A percentile compares a stretch with the other conserved stretches of the same genome.
These are phyloP conservation scores for Malassezia vespertilionis DNA, from an alignment of 1,284 basidiomycete species.

Conservation along the genomic window DNA sequence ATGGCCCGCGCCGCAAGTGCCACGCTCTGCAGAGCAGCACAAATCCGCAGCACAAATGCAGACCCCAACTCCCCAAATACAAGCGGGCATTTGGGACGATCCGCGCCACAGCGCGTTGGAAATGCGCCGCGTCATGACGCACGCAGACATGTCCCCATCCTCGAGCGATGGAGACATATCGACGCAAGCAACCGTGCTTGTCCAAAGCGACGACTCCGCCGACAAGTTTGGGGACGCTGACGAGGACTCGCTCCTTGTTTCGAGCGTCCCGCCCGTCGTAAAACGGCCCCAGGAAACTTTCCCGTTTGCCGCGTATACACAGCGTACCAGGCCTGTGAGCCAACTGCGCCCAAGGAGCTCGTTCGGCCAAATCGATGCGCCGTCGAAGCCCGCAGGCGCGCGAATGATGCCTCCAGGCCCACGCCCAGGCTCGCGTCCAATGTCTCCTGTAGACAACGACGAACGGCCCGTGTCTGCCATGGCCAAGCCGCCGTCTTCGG, in stretches of 20 bases:
- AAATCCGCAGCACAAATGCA: neutral
- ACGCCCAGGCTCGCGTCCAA: neutral
- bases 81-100: conserved; percentile 3
- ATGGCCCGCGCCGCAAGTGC: neutral
- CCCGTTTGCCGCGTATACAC: conserved; percentile 16
- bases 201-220: neutral
- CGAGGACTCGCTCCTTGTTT: conserved; percentile 49
- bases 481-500: too few species aligned
- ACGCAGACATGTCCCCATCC: neutral
- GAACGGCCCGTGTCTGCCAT: neutral
- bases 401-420: conserved; percentile 10
- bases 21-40: neutral
- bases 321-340: neutral
- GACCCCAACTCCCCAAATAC: neutral
- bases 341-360: neutral
- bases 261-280: conserved; percentile 19
- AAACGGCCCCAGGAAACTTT: too few species aligned
- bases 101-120: neutral
- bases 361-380: neutral
- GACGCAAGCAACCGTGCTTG: too few species aligned
- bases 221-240: conserved; percentile 52
- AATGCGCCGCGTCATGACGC: neutral
- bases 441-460: neutral
- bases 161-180: neutral
- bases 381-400: conserved; percentile 7